Conservation (phyloP, 345 rosid genomes). For the Camelina neglecta region DNA sequence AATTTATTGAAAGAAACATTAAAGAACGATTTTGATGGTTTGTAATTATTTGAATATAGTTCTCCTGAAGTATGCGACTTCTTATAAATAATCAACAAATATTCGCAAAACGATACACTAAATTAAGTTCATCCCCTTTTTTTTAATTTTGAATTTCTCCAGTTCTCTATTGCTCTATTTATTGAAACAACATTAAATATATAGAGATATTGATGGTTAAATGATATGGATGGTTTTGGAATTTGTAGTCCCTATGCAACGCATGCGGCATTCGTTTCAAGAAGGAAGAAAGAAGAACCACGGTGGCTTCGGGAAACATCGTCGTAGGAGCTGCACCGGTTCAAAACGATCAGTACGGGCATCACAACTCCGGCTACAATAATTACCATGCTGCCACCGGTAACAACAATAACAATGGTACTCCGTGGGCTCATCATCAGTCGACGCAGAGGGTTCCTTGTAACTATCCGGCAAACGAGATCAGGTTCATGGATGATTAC, state of each 20-base stretch:
- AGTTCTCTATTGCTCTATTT: slow-evolving; percentile 20
- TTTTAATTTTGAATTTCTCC: neutral
- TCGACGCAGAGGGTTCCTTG: slow-evolving; percentile 61
- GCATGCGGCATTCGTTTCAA: slow-evolving; percentile 96
- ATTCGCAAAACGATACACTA: neutral
- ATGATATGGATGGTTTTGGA: slow-evolving; percentile 38
- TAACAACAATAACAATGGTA: slow-evolving; percentile 27
- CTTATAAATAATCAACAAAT: neutral
- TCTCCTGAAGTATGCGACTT: neutral
- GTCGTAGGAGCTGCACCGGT: slow-evolving; percentile 43
- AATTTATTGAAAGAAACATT: neutral
- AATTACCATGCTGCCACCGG: slow-evolving; percentile 32
- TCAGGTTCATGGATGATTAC: slow-evolving; percentile 71
- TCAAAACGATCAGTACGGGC: slow-evolving; percentile 46
- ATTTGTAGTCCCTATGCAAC: slow-evolving; percentile 83
- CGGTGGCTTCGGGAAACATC: slow-evolving; percentile 50
- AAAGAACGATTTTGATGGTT: neutral
- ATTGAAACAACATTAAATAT: slow-evolving; percentile 30
- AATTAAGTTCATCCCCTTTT: too few species aligned
- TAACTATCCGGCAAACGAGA: slow-evolving; percentile 58
- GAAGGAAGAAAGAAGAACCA: slow-evolving; percentile 90
- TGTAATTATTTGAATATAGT: neutral
- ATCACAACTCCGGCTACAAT: slow-evolving; percentile 38
- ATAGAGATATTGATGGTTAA: slow-evolving; percentile 14
- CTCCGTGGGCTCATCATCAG: slow-evolving; percentile 52